Evolutionary conservation across 352 stramenopile species (phyloP), one percentile per base, ranked within the genome.

Genomic region (Phytophthora pistaciae): DNA sequence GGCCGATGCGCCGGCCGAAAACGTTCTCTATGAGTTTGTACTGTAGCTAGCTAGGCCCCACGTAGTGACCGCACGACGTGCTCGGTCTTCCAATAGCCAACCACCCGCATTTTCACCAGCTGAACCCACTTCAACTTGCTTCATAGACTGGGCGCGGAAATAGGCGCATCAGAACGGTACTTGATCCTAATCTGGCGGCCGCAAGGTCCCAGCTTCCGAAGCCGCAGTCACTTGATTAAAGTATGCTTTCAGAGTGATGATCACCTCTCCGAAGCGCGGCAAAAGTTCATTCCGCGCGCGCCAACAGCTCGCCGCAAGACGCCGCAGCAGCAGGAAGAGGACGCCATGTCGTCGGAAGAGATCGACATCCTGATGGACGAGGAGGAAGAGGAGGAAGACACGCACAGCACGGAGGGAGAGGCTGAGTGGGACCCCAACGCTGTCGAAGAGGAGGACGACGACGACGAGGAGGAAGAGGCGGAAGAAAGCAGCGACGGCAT

Each of bases 21-120:
- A 65, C 36, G 74, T 92, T 71, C 68, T 92, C 31, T 92, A 90
- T 64, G 85, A 92, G 69, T 89, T 88, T 74, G 83, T 90, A 48
- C 66, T 91, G 70, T 92, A 76, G 68, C 44, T 64, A 67, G 40
- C 48, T 61, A 55, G 20, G 36, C 40, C 54, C 55, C 27, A 27
- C n/a, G 25, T 61, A 55, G 6, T 56, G 48, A 52, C 58, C 29
- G 36, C 38, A 8, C 33, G 33, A 40, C 14, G 36, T 18, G 36
- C 36, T 49, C 42, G 33, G n/a, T 9, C 20, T 23, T 36, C 6
- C 65, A 67, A 56, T 59, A 66, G 40, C 27, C 57, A 72, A 66
- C 36, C 27, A 64, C 56, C 56, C 36, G 42, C 53, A 58, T 53
- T 70, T 62, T 52, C 42, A 50, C 18, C 29, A 68, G 25, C 11